A percentile compares a stretch with the other conserved stretches of the same genome.
Evolutionary conservation across 2,329 filamentous ascomycete species (phyloP).

Genomic region (Colletotrichum orchidophilum): DNA sequence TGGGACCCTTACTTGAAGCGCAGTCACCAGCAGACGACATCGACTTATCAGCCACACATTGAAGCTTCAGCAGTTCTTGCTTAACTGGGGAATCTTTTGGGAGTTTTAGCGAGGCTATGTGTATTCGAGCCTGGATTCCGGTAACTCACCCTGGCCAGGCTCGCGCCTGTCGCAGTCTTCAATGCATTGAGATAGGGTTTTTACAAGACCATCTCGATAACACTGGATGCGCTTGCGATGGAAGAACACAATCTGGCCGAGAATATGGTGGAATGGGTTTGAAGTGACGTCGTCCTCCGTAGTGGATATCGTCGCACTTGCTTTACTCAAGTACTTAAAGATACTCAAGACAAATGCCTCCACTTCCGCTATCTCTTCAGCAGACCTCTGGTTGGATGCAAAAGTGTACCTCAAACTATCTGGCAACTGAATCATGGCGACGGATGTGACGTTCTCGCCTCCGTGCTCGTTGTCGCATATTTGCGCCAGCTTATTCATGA

Average conservation of each 20-base stretch:
- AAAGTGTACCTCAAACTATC: slow-evolving; percentile 42
- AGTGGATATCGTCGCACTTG: not conserved
- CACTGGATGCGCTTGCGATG: not conserved
- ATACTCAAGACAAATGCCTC: not conserved
- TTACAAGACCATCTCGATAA: not conserved
- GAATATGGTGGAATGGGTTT: not conserved
- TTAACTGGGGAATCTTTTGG: not conserved
- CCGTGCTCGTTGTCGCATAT: slow-evolving; percentile 42
- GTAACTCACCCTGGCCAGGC: not conserved
- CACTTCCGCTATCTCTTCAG: not conserved
- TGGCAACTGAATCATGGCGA: slow-evolving; percentile 41
- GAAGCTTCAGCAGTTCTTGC: not conserved
- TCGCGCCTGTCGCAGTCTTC: not conserved
- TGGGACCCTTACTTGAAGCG: not conserved
- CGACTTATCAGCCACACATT: not conserved
- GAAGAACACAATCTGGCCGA: not conserved
- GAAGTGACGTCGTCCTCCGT: not conserved
- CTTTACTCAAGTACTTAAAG: not conserved
- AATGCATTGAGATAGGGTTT: not conserved
- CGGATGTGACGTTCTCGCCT: slow-evolving; percentile 43
- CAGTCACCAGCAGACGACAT: not conserved
- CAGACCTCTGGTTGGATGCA: slow-evolving; percentile 40
- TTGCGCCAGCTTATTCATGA: slow-evolving; percentile 43
- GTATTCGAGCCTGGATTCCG: not conserved
- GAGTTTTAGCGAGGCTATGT: not conserved